Evolutionary conservation across 768 basidiomycete genomes (phyloP).

Genomic region (Lactifluus subvellereus): DNA sequence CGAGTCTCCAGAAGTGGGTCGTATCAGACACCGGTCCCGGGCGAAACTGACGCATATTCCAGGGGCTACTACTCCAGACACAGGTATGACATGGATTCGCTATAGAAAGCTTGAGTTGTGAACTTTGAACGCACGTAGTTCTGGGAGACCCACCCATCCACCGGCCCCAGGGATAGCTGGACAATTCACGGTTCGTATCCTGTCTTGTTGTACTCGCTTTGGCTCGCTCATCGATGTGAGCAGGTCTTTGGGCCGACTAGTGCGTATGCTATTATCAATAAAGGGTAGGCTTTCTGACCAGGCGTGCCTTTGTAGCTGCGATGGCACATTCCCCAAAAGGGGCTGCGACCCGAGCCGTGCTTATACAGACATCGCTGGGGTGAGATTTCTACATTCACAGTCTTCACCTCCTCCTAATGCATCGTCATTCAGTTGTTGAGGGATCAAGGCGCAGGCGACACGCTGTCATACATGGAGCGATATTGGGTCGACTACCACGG

Average conservation of each 20-base stretch:
- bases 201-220: background rate
- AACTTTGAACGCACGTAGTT: conserved; percentile 39
- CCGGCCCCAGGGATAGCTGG: conserved; percentile 64
- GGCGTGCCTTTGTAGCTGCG: conserved; percentile 42
- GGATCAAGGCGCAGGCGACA: conserved; percentile 51
- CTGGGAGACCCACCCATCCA: conserved; percentile 63
- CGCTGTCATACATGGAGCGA: conserved; percentile 55
- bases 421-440: conserved; percentile 42
- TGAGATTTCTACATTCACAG: conserved; percentile 20
- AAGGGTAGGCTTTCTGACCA: background rate
- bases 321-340: conserved; percentile 34
- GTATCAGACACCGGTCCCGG: background rate
- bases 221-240: conserved; percentile 12
- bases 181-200: conserved; percentile 59
- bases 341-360: conserved; percentile 38
- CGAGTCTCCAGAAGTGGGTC: conserved; percentile 56
- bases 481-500: conserved; percentile 61
- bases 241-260: conserved; percentile 66
- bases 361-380: conserved; percentile 41
- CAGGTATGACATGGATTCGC: conserved; percentile 33
- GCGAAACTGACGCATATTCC: background rate
- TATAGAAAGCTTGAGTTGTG: background rate
- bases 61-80: conserved; percentile 59
- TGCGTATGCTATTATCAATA: conserved; percentile 28
- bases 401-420: background rate